phyloP scores from a whole-genome alignment of 495 filamentous ascomycete genomes.

The Lentithecium fluviatile region DNA sequence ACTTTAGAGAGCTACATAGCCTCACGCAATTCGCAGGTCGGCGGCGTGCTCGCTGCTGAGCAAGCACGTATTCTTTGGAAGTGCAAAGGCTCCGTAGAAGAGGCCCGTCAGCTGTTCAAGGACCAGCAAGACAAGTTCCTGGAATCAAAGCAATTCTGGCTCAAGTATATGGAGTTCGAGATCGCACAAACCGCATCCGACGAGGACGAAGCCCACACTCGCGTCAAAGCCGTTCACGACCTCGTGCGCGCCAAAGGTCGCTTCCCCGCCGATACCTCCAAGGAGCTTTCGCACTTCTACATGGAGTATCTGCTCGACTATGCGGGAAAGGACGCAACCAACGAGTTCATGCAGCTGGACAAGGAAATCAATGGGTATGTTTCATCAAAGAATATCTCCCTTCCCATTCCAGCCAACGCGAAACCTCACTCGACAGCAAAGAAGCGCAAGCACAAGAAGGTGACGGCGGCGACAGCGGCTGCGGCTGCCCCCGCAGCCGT shows the following conservation, averaged over 20 bases:
- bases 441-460: constrained; percentile 8
- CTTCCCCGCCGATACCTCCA: constrained; percentile 64
- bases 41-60: constrained; percentile 82
- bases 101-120: constrained; percentile 81
- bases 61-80: constrained; percentile 92
- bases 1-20: constrained; percentile 81
- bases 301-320: constrained; percentile 82
- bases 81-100: constrained; percentile 78
- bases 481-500: not conserved
- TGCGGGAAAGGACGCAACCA: constrained; percentile 77
- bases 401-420: constrained; percentile 11
- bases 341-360: constrained; percentile 82
- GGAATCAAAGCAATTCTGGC: constrained; percentile 89
- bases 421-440: constrained; percentile 3
- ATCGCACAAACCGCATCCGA: constrained; percentile 76
- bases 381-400: constrained; percentile 1
- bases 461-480: not conserved
- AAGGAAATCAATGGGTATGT: constrained; percentile 74
- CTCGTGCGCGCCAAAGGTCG: constrained; percentile 74
- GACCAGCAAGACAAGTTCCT: constrained; percentile 82
- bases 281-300: constrained; percentile 76
- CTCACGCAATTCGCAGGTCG: constrained; percentile 67
- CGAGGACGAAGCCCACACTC: constrained; percentile 65
- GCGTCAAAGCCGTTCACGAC: constrained; percentile 77
- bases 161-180: constrained; percentile 85